phyloP scores from a whole-genome alignment of 2,329 filamentous ascomycete genomes.

The Pseudogymnoascus sp. region DNA sequence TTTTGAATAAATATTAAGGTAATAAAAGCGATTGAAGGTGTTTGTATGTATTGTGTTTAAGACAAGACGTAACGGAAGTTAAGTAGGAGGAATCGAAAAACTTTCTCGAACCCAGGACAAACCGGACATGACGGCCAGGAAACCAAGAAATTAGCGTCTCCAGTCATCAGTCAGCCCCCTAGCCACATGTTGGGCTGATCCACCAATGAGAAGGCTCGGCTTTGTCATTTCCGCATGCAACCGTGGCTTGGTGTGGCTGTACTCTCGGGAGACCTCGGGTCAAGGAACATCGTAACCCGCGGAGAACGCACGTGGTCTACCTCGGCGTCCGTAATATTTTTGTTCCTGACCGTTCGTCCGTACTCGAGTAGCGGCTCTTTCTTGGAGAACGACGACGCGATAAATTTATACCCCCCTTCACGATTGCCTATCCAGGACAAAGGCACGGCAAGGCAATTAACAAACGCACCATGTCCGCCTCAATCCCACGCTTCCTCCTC shows the following conservation, averaged over 20 bases:
- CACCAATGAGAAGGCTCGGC: neutral
- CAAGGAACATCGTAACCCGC: neutral
- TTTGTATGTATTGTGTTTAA: neutral
- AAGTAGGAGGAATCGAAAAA: constrained; percentile 1
- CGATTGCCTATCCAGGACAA: neutral
- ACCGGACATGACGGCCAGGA: constrained; percentile 5
- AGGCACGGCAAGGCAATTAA: neutral
- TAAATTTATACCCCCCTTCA: neutral
- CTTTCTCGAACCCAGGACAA: neutral
- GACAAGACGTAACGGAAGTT: neutral
- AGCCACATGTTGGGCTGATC: neutral
- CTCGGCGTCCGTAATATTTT: neutral
- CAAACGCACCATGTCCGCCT: constrained; percentile 28
- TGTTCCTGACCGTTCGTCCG: neutral
- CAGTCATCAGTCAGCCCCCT: neutral
- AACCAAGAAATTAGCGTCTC: constrained; percentile 6
- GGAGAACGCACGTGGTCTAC: neutral
- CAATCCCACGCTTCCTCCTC: constrained; percentile 61
- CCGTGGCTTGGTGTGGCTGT: neutral
- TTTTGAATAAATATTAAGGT: constrained; percentile 28
- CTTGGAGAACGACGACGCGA: neutral
- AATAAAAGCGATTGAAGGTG: constrained; percentile 9
- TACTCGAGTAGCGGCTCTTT: constrained; percentile 1
- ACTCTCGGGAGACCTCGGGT: constrained; percentile 7
- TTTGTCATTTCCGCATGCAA: neutral